Evolutionary conservation across 495 filamentous ascomycete genomes (phyloP).

Genomic region (Xylaria nigripes): DNA sequence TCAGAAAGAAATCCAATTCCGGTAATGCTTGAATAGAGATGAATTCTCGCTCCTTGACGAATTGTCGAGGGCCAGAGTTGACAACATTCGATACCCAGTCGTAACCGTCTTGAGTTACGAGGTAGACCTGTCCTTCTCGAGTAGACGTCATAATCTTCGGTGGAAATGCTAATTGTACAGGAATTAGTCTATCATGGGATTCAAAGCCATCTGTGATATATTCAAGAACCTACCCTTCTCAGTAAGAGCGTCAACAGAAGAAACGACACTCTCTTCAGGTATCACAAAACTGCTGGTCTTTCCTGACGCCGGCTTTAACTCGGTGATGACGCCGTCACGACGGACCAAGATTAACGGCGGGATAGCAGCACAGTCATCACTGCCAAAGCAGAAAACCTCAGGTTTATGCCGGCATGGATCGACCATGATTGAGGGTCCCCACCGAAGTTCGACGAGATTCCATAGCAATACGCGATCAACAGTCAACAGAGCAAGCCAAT

Average conservation of each 20-base stretch:
- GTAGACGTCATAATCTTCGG: constrained; percentile 26
- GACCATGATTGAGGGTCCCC: constrained; percentile 38
- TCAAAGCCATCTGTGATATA: background rate
- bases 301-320: constrained; percentile 33
- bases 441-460: constrained; percentile 45
- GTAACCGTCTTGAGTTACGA: constrained; percentile 31
- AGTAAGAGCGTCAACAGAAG: constrained; percentile 34
- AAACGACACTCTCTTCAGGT: constrained; percentile 36
- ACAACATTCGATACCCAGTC: constrained; percentile 32
- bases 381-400: constrained; percentile 50
- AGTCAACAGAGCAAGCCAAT: constrained; percentile 57
- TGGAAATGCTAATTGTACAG: constrained; percentile 17
- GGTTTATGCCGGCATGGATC: constrained; percentile 46
- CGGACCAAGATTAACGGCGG: constrained; percentile 47
- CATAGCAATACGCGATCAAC: constrained; percentile 48
- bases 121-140: constrained; percentile 33
- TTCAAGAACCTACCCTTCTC: constrained; percentile 29
- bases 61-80: constrained; percentile 2
- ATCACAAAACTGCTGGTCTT: constrained; percentile 30
- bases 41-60: constrained; percentile 17
- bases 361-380: constrained; percentile 23
- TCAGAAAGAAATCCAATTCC: constrained; percentile 41
- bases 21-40: constrained; percentile 25
- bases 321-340: constrained; percentile 49
- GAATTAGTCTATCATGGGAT: constrained; percentile 10